These are phyloP conservation scores for Starmerella khaoyaiensis DNA, from an alignment of 805 yeast species.

Conservation along the genomic window DNA sequence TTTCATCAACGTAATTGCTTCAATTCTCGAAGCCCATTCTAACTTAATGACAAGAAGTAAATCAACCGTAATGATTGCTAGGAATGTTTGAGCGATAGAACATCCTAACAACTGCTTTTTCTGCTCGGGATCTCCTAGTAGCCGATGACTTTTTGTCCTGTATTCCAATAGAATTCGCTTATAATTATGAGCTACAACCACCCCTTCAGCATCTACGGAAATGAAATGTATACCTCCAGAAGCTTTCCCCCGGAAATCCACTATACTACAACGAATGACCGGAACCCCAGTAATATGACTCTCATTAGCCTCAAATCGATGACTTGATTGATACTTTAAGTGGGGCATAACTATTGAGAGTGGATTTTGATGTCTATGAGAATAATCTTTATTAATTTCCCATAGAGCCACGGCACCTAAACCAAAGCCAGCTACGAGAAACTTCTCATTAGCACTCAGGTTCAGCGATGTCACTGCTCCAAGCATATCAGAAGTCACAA, in stretches of 20 bases:
- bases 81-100: background rate
- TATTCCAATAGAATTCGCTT: slow-evolving; percentile 43
- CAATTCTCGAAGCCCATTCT: background rate
- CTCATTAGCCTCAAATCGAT: slow-evolving; percentile 21
- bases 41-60: slow-evolving; percentile 3
- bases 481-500: slow-evolving; percentile 24
- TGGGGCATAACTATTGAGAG: slow-evolving; percentile 12
- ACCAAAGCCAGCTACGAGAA: slow-evolving; percentile 53
- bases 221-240: slow-evolving; percentile 36
- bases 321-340: no score
- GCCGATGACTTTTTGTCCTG: slow-evolving; percentile 35
- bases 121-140: slow-evolving; percentile 37
- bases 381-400: slow-evolving; percentile 37
- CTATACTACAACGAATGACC: slow-evolving; percentile 36
- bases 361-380: background rate
- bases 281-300: slow-evolving; percentile 32
- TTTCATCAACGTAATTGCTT: slow-evolving; percentile 3
- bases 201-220: slow-evolving; percentile 43
- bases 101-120: slow-evolving; percentile 8
- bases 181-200: slow-evolving; percentile 53
- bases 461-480: slow-evolving; percentile 45
- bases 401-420: slow-evolving; percentile 57
- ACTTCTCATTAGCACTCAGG: slow-evolving; percentile 55
- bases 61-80: slow-evolving; percentile 8
- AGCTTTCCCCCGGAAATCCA: slow-evolving; percentile 36